Conservation (phyloP, 2,329 filamentous ascomycete genomes). For the Epichloe festucae region DNA sequence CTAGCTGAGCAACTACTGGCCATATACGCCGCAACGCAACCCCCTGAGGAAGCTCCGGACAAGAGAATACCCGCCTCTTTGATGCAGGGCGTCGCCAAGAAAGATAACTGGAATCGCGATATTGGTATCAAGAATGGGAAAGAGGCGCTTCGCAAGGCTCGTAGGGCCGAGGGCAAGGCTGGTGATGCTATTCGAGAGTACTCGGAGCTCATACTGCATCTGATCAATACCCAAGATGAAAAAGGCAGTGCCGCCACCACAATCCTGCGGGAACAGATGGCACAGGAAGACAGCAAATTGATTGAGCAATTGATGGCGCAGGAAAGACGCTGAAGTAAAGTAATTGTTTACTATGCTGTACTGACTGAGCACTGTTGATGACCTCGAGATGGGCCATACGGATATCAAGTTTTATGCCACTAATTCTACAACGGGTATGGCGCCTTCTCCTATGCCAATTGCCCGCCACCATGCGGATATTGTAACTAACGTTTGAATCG, state of each 20-base stretch:
- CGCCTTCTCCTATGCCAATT: neutral
- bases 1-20: conserved; percentile 32
- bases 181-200: conserved; percentile 50
- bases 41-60: conserved; percentile 24
- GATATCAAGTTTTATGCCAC: conserved; percentile 4
- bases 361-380: neutral
- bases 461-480: neutral
- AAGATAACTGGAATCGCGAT: conserved; percentile 43
- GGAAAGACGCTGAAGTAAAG: conserved; percentile 23
- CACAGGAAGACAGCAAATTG: conserved; percentile 33
- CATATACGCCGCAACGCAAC: conserved; percentile 38
- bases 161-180: conserved; percentile 36
- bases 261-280: conserved; percentile 31
- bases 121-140: conserved; percentile 44
- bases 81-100: conserved; percentile 21
- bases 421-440: conserved; percentile 2
- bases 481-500: conserved; percentile 28
- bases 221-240: conserved; percentile 25
- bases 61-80: conserved; percentile 20
- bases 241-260: conserved; percentile 21
- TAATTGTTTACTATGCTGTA: neutral
- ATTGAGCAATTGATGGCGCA: conserved; percentile 36
- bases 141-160: conserved; percentile 36
- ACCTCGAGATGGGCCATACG: neutral
- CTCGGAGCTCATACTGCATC: conserved; percentile 39